Conservation (phyloP, 768 basidiomycete species). For the Leccinum disarticulatum region DNA sequence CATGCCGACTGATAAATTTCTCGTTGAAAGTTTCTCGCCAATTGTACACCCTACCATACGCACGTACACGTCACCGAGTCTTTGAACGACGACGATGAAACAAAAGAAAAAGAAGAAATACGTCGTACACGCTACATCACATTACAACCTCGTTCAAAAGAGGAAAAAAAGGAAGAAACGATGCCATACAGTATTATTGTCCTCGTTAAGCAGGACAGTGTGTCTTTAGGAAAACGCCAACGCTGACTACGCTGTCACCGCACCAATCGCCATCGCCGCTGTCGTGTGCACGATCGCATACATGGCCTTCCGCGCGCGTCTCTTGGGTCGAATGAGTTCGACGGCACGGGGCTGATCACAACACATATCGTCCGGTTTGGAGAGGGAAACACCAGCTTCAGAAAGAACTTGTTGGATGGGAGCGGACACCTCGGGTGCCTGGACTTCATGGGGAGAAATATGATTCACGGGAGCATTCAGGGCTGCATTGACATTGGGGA, state of each 20-base stretch:
- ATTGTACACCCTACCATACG: conserved; percentile 6
- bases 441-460: background rate
- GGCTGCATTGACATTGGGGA: background rate
- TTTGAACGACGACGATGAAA: background rate
- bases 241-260: conserved; percentile 71
- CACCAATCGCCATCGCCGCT: conserved; percentile 63
- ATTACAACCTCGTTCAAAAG: background rate
- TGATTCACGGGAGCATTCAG: background rate
- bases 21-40: background rate
- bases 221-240: conserved; percentile 57
- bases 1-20: no score
- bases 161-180: background rate
- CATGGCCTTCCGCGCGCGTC: conserved; percentile 43
- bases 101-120: background rate
- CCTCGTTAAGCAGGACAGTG: background rate
- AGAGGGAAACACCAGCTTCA: background rate
- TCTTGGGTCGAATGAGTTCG: conserved; percentile 33
- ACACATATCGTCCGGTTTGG: background rate
- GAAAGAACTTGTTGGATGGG: conserved; percentile 2
- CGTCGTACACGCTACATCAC: background rate
- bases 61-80: conserved; percentile 3
- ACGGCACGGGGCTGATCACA: background rate
- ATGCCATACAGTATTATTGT: background rate
- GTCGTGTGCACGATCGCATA: conserved; percentile 54
- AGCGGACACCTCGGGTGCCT: conserved; percentile 1